A percentile compares a stretch with the other conserved stretches of the same genome.
These are phyloP conservation scores for Xanthoconium purpureum DNA, from an alignment of 768 basidiomycete species.

Conservation along the genomic window DNA sequence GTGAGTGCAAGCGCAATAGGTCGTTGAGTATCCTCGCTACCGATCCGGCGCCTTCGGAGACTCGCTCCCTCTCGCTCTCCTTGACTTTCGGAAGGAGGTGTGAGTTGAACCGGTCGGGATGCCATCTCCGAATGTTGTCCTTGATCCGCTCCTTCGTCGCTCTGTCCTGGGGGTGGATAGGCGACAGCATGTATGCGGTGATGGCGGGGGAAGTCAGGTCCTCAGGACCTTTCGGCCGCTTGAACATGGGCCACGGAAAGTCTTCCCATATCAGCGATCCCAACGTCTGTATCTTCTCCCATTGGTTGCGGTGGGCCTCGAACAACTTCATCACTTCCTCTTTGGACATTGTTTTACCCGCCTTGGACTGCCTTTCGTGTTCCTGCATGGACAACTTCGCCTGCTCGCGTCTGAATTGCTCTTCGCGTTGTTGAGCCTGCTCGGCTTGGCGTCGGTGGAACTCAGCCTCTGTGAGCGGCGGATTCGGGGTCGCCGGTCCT, in stretches of 20 bases:
- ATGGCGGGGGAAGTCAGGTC: conserved; percentile 58
- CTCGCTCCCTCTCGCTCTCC: conserved; percentile 60
- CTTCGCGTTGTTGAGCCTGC: conserved; percentile 61
- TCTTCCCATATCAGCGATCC: conserved; percentile 56
- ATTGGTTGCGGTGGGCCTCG: conserved; percentile 60
- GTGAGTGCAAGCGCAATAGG: conserved; percentile 52
- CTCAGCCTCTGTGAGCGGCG: conserved; percentile 44
- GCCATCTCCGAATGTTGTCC: conserved; percentile 74
- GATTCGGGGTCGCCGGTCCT: conserved; percentile 15
- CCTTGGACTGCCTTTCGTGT: conserved; percentile 40
- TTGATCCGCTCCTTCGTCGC: conserved; percentile 67
- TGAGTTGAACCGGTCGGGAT: conserved; percentile 80
- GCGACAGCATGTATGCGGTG: conserved; percentile 59
- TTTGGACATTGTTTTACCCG: conserved; percentile 49
- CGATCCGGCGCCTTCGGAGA: conserved; percentile 67
- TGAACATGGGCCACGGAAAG: conserved; percentile 75
- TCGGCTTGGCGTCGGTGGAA: conserved; percentile 65
- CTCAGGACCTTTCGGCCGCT: conserved; percentile 52
- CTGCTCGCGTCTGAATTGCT: conserved; percentile 67
- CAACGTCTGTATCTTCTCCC: conserved; percentile 44
- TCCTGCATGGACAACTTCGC: conserved; percentile 54
- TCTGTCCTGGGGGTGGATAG: conserved; percentile 51
- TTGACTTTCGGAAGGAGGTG: conserved; percentile 62
- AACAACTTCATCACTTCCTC: conserved; percentile 57
- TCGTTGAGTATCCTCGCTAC: conserved; percentile 73